Evolutionary conservation across 1,139 yeast species (phyloP).

Genomic region (Lodderomyces margitis): DNA sequence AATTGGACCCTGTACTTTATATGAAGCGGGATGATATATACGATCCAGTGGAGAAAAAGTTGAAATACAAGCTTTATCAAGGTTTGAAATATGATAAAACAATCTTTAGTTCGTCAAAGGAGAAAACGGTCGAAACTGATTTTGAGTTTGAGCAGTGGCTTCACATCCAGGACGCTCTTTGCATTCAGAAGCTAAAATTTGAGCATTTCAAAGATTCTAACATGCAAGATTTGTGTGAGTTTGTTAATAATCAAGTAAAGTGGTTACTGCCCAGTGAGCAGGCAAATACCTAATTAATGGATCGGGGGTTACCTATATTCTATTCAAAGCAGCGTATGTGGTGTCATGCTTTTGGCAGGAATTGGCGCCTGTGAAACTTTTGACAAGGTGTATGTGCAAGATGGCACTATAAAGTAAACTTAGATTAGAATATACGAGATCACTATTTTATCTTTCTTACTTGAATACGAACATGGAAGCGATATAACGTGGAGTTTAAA

Average conservation of each 20-base stretch:
- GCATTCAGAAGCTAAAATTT: constrained; percentile 27
- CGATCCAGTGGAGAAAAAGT: constrained; percentile 24
- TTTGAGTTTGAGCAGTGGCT: constrained; percentile 40
- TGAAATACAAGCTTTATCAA: constrained; percentile 33
- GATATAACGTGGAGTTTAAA: no score
- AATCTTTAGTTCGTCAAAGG: constrained; percentile 13
- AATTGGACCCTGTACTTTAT: constrained; percentile 29
- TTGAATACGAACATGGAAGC: no score
- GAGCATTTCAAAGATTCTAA: constrained; percentile 25
- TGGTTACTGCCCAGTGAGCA: constrained; percentile 24
- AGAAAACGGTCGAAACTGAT: constrained; percentile 17
- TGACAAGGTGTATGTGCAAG: no score
- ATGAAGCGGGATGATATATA: constrained; percentile 26
- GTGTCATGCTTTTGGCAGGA: no score
- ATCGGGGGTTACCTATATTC: no score
- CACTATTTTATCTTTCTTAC: no score
- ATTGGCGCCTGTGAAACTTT: no score
- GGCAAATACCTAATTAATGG: no score
- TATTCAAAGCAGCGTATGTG: no score
- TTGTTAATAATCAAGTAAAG: constrained; percentile 29
- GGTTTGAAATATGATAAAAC: constrained; percentile 24
- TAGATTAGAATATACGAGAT: no score
- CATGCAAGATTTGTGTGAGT: constrained; percentile 25
- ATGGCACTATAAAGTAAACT: no score
- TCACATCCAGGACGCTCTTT: constrained; percentile 27